Percentiles rank a stretch among this genome's conserved stretches.
phyloP scores from a whole-genome alignment of 768 basidiomycete species.

The Mycena metata region DNA sequence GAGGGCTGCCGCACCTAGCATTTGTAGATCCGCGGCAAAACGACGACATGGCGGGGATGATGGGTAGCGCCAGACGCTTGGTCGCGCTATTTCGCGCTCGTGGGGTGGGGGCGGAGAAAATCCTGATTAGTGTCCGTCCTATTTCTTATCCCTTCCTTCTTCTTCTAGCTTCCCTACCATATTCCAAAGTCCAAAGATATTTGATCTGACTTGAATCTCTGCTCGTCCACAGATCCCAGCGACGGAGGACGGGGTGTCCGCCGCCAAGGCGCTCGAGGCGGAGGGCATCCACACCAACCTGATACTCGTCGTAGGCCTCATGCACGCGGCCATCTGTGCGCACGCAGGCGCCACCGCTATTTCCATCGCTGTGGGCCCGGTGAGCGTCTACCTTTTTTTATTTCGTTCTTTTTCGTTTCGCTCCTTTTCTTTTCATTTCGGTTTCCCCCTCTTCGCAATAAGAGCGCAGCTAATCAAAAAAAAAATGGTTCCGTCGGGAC shows the following conservation, averaged over 20 bases:
- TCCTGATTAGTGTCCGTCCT: constrained; percentile 65
- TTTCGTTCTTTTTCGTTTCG: background rate
- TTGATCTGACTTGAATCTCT: constrained; percentile 4
- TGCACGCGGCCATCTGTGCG: constrained; percentile 69
- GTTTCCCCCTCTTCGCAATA: background rate
- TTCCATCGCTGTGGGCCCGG: constrained; percentile 64
- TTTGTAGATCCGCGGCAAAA: constrained; percentile 66
- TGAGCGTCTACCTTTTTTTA: constrained; percentile 47
- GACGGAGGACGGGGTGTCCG: constrained; percentile 65
- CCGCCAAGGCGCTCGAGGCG: constrained; percentile 56
- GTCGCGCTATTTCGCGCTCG: constrained; percentile 56
- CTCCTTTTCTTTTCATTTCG: too few relatives aligned
- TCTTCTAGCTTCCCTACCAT: background rate
- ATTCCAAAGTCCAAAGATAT: too few relatives aligned
- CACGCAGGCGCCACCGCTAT: constrained; percentile 64
- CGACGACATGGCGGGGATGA: constrained; percentile 53
- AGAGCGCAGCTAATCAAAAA: constrained; percentile 6
- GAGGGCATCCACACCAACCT: constrained; percentile 64
- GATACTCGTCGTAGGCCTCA: constrained; percentile 63
- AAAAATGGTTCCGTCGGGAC: constrained; percentile 15
- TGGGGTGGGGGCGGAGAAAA: constrained; percentile 52
- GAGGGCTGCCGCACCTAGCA: constrained; percentile 54
- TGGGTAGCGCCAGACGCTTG: constrained; percentile 57
- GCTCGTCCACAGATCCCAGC: constrained; percentile 63
- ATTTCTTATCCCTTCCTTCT: constrained; percentile 2